These are phyloP conservation scores for Lanzia echinophila DNA, from an alignment of 2,329 filamentous ascomycete genomes.

Conservation along the genomic window DNA sequence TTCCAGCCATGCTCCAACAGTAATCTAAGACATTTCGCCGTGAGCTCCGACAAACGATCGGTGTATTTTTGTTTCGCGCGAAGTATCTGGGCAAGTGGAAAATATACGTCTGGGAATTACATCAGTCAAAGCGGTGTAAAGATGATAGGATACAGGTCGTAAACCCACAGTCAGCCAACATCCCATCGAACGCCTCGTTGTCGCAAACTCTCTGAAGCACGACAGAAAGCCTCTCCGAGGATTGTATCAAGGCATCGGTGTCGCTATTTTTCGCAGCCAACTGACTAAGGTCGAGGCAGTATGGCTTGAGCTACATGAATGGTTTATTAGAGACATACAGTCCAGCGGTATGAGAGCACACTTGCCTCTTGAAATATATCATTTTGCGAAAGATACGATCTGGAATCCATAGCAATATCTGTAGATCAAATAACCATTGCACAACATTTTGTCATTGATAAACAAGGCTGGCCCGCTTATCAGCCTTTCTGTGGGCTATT, in stretches of 20 bases:
- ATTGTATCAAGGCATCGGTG: conserved; percentile 37
- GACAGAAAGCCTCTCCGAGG: conserved; percentile 39
- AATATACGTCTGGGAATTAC: conserved; percentile 61
- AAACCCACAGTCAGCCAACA: conserved; percentile 89
- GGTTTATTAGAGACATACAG: background rate
- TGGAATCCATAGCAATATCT: conserved; percentile 26
- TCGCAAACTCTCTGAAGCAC: conserved; percentile 37
- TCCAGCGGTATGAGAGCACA: background rate
- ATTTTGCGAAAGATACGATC: conserved; percentile 25
- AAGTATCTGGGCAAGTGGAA: conserved; percentile 82
- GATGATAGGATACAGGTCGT: conserved; percentile 31
- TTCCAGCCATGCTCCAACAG: conserved; percentile 78
- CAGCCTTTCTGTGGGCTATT: too few species aligned
- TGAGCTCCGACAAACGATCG: conserved; percentile 65
- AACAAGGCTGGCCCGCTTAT: too few species aligned
- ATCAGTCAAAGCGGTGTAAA: conserved; percentile 56
- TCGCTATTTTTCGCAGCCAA: conserved; percentile 45
- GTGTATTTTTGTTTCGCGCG: conserved; percentile 67
- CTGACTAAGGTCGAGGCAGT: conserved; percentile 54
- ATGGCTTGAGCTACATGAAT: conserved; percentile 51
- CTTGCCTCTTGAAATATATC: conserved; percentile 29
- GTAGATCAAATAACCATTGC: background rate
- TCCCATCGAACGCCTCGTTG: conserved; percentile 60
- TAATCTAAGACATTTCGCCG: conserved; percentile 66
- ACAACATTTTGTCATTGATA: background rate